These are phyloP conservation scores for Inonotus obliquus DNA, from an alignment of 1,284 basidiomycete genomes.

Conservation along the genomic window DNA sequence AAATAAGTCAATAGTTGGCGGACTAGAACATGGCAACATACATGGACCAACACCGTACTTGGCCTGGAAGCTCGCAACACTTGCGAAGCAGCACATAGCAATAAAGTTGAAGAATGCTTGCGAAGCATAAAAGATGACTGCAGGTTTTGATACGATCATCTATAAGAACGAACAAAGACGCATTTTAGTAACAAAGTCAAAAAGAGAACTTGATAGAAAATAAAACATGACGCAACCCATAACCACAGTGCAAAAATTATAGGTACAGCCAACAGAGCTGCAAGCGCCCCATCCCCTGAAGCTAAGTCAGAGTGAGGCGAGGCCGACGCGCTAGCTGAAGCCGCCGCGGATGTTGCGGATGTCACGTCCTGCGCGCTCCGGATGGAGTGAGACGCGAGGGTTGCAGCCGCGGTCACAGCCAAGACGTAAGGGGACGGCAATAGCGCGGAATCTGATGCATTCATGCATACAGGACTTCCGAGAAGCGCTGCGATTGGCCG, in stretches of 20 bases:
- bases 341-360: slow-evolving; percentile 2
- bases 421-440: slow-evolving; percentile 7
- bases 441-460: slow-evolving; percentile 7
- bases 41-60: slow-evolving; percentile 80
- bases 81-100: slow-evolving; percentile 82
- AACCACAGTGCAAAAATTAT: slow-evolving; percentile 58
- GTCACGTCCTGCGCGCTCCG: slow-evolving; percentile 6
- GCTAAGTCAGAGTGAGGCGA: not conserved
- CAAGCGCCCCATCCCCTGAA: slow-evolving; percentile 40
- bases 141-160: slow-evolving; percentile 83
- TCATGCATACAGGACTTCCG: slow-evolving; percentile 15
- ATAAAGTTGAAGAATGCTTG: slow-evolving; percentile 89
- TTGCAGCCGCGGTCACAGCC: slow-evolving; percentile 3
- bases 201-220: slow-evolving; percentile 18
- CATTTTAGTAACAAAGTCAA: not conserved
- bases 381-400: slow-evolving; percentile 13
- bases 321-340: slow-evolving; percentile 10
- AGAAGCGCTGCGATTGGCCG: not conserved
- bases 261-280: slow-evolving; percentile 59
- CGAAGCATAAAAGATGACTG: slow-evolving; percentile 65
- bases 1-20: slow-evolving; percentile 2
- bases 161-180: slow-evolving; percentile 27
- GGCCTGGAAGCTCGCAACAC: slow-evolving; percentile 81
- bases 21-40: slow-evolving; percentile 38
- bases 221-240: slow-evolving; percentile 45